Evolutionary conservation across 306 rosid genomes (phyloP).

Genomic region (Prunus salicina): DNA sequence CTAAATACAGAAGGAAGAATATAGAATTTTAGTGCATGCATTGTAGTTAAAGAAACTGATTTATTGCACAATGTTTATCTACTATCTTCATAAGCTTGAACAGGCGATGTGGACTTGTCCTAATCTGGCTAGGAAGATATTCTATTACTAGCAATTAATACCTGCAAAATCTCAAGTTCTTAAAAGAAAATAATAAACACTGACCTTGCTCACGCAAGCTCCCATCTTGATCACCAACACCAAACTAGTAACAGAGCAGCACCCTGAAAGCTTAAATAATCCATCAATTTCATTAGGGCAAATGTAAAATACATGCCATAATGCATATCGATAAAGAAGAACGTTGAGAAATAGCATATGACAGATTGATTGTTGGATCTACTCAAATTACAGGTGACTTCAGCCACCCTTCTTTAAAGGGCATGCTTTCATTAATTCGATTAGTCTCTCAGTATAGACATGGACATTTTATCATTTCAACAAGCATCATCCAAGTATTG

Average conservation of each 20-base stretch:
- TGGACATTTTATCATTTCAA: not conserved
- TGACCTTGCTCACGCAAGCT: conserved; percentile 62
- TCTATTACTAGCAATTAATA: not conserved
- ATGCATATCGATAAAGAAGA: conserved; percentile 13
- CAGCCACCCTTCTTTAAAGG: not conserved
- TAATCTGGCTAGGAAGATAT: not conserved
- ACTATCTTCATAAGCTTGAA: not conserved
- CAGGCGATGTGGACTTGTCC: not conserved
- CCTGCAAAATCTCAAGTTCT: not conserved
- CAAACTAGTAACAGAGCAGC: conserved; percentile 9
- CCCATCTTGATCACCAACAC: conserved; percentile 58
- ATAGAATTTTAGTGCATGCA: not conserved
- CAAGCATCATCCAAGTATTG: conserved; percentile 1
- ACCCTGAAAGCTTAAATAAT: conserved; percentile 35
- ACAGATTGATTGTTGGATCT: not conserved
- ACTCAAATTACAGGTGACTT: not conserved
- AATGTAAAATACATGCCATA: not conserved
- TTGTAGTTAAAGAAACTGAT: not conserved
- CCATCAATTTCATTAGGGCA: conserved; percentile 9
- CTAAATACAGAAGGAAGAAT: not conserved
- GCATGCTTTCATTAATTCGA: not conserved
- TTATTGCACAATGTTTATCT: not conserved
- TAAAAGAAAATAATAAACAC: conserved; percentile 13
- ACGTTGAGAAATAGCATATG: conserved; percentile 5
- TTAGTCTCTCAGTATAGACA: not conserved